Evolutionary conservation across 1,139 yeast species (phyloP), one percentile per base, ranked within the genome.

Genomic region (Candida mesenterica): DNA sequence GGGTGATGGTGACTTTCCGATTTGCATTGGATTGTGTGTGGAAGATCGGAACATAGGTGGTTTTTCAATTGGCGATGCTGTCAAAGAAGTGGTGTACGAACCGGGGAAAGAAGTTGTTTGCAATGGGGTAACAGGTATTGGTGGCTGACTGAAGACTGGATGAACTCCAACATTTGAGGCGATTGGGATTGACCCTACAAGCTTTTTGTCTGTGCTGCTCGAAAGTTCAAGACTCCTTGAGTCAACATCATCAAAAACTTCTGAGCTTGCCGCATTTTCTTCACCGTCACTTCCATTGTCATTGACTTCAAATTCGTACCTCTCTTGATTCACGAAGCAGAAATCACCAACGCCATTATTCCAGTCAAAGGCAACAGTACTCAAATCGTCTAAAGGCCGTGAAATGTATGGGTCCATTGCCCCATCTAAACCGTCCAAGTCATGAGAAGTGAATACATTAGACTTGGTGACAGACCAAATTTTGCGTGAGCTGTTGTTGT

Each of bases 291-390:
- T 41, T 13, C 37, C 39, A 7, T 37, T 42, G 19, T 48, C 49
- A 13, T 34, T 35, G 8, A 36, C 24, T 28, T 46, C 75, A 46
- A 67, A 74, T 24, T 74, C 79, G 18, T 54, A 35, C 36, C 64
- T 68, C 16, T 69, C 69, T 52, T 82, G 88, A 30, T 66, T 66
- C 4, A 79, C 70, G 46, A 79, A 75, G 3, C 75, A 50, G 28
- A 84, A 50, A 34, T 74, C 74, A 29, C 75, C 72, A 20, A 61
- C 52, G 3, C 64, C 60, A 28, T 54, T 56, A 63, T 75, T 40
- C 82, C 95, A 86, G 1, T 79, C 66, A 25, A 76, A 52, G 0
- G 86, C 68, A 1, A 70, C 68, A 3, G 73, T 59, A 4, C 77
- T 67, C 33, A 86, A 53, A 32, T 75, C 72, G 32, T 79, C 80